Percentiles rank a stretch among this genome's conserved stretches.
Evolutionary conservation across 331 rosid genomes (phyloP).

Genomic region (Malus hybrid): DNA sequence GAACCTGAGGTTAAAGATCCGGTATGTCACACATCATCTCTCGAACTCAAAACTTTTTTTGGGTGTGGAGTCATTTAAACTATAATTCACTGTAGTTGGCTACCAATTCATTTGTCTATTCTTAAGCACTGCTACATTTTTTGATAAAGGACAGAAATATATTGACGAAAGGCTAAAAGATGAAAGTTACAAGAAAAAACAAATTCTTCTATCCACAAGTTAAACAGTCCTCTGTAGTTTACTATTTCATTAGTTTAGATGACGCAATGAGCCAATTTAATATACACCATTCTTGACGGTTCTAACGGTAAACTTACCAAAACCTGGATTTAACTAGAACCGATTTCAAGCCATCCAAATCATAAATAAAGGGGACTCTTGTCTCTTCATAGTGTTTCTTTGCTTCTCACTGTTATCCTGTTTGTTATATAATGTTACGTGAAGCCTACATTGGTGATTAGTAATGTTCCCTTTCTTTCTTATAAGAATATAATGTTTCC

Average conservation of each 20-base stretch:
- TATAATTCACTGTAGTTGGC: not conserved
- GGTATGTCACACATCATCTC: slow-evolving; percentile 35
- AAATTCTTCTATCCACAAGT: not conserved
- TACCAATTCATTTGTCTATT: not conserved
- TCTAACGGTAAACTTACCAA: not conserved
- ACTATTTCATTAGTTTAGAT: not conserved
- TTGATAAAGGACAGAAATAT: not conserved
- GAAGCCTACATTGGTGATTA: not conserved
- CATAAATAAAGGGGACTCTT: not conserved
- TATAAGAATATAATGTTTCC: not conserved
- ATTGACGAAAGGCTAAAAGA: not conserved
- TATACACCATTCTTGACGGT: not conserved
- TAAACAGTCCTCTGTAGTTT: not conserved
- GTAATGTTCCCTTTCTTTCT: not conserved
- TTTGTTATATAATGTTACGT: not conserved
- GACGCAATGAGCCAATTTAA: not conserved
- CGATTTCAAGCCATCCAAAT: not conserved
- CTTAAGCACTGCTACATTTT: not conserved
- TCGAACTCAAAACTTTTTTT: not conserved
- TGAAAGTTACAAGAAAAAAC: not conserved
- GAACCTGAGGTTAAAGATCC: slow-evolving; percentile 61
- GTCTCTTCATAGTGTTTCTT: not conserved
- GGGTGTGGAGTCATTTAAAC: not conserved
- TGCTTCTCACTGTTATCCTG: not conserved
- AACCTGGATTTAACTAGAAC: not conserved